Base-by-base conservation (phyloP, 2,329 filamentous ascomycete genomes). In the Neofusicoccum umdonicola region DNA sequence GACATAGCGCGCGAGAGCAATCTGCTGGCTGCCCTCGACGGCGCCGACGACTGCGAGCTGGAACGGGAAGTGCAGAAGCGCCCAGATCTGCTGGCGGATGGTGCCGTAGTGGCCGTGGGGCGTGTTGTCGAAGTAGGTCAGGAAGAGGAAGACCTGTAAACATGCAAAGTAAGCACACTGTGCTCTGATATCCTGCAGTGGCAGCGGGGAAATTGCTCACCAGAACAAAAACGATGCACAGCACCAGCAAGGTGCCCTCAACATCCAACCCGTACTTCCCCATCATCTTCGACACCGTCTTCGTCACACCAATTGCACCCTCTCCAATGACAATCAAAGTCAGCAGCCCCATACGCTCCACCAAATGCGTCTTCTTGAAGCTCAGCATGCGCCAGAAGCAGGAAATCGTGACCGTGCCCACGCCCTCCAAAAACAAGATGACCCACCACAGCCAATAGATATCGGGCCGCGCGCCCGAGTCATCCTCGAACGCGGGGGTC, bases 291-390 rank as follows among this genome's bases (percentile, higher is more conserved):
- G 71, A 70, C 17, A 89, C 84, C 41, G 82, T 82, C 71, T 83
- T 82, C 27, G 82, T 83, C 34, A 89, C 78, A n/a, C 85, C 83
- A 44, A 89, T 87, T 15, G 88, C 84, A 58, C 87, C 87, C 70
- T 90, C 87, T 13, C 88, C 87, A 65, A 90, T 83, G 64, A 90
- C 86, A 66, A 90, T 88, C 54, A 89, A 79, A 0, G 87, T 90
- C 63, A 90, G 78, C 2, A 89, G 78, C 12, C 83, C 84, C 82
- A 90, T 84, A 9, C 88, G 82, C 69, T 87, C 85, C 70, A 87
- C 86, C 63, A 90, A 73, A 71, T 89, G 86, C 0, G 86, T 89
- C 64, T 84, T 80, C 66, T 85, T 83, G 70, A 90, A 87, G 62
- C 84, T 85, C 48, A 89, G 79, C 57, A 85, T 82, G 3, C 82